Percentiles rank a stretch among this genome's conserved stretches.
phyloP scores from a whole-genome alignment of 352 stramenopile genomes.

The Pythium graminicola region DNA sequence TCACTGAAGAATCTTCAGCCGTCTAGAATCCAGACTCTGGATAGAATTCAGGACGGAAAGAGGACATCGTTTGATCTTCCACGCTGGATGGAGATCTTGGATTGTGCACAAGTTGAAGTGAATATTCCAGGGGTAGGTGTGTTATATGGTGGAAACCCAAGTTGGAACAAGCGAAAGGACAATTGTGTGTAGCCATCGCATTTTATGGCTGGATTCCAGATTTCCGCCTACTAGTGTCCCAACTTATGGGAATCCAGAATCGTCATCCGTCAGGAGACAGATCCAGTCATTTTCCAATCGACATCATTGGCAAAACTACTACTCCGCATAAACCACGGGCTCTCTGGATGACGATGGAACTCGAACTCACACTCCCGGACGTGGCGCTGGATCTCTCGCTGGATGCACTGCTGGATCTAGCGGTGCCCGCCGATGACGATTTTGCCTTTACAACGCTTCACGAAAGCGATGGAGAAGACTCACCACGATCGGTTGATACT shows the following conservation, averaged over 20 bases:
- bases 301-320: background rate
- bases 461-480: conserved; percentile 17
- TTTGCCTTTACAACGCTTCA: conserved; percentile 18
- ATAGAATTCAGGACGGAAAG: too few species aligned
- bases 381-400: conserved; percentile 8
- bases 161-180: background rate
- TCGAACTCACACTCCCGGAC: conserved; percentile 1
- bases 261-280: too few species aligned
- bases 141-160: too few species aligned
- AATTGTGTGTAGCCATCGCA: background rate
- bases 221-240: too few species aligned
- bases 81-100: background rate
- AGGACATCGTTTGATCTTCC: too few species aligned
- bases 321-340: background rate
- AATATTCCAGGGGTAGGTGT: conserved; percentile 1
- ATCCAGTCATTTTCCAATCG: too few species aligned
- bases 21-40: too few species aligned
- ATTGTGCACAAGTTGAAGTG: background rate
- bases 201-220: background rate
- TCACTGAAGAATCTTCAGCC: too few species aligned
- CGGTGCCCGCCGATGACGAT: conserved; percentile 9
- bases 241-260: too few species aligned
- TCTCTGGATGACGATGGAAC: conserved; percentile 1
- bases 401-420: conserved; percentile 7
- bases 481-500: background rate